Evolutionary conservation across 1,284 basidiomycete species (phyloP).

Genomic region (Rugiboletus extremiorientalis): DNA sequence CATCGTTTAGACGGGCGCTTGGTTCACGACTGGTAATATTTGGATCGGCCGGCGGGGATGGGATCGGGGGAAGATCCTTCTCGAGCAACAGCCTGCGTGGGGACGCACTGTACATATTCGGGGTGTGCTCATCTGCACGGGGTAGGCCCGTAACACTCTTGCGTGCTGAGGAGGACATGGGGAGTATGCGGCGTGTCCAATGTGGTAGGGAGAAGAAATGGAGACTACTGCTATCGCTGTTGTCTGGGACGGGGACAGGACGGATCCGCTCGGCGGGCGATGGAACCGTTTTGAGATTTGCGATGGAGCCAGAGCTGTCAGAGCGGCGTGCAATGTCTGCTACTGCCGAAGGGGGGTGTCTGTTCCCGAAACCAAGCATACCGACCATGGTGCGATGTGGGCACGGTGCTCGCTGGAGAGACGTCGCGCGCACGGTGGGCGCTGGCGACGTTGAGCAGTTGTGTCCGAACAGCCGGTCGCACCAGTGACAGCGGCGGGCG

Average conservation of each 20-base stretch:
- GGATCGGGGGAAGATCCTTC: constrained; percentile 70
- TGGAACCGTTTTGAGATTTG: constrained; percentile 6
- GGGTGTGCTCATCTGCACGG: constrained; percentile 32
- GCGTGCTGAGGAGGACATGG: constrained; percentile 30
- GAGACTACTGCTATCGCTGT: constrained; percentile 20
- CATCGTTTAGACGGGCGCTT: constrained; percentile 5
- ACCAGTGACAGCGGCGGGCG: too few relatives aligned
- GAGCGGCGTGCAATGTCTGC: constrained; percentile 13
- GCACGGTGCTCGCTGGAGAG: not conserved
- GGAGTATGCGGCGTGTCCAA: constrained; percentile 55
- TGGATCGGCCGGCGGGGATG: constrained; percentile 24
- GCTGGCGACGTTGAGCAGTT: not conserved
- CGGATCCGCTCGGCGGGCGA: constrained; percentile 3
- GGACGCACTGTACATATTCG: constrained; percentile 16
- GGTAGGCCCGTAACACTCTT: constrained; percentile 18
- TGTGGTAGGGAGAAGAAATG: constrained; percentile 66
- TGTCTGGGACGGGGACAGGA: not conserved
- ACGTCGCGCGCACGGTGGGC: constrained; percentile 6
- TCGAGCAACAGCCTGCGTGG: constrained; percentile 42
- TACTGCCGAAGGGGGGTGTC: constrained; percentile 21
- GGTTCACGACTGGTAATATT: not conserved
- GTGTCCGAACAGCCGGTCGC: not conserved
- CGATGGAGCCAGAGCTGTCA: constrained; percentile 6
- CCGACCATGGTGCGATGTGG: constrained; percentile 36
- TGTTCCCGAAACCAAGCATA: constrained; percentile 34